These are phyloP conservation scores for Cryptococcus sp. DNA, from an alignment of 1,284 basidiomycete genomes.

Conservation along the genomic window DNA sequence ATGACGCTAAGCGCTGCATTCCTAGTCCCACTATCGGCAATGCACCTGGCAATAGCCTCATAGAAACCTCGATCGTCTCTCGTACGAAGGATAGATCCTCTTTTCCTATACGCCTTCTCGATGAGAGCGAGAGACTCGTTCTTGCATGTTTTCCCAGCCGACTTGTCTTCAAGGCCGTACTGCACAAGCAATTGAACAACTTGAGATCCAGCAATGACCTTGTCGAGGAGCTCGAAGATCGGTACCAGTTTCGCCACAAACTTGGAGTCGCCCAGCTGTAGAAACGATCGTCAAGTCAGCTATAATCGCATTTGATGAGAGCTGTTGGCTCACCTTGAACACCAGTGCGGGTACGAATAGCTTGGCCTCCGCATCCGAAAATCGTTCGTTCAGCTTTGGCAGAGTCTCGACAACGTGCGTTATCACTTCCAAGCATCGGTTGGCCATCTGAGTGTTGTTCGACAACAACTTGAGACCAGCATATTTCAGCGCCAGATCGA, in stretches of 20 bases:
- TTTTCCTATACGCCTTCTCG: constrained; percentile 48
- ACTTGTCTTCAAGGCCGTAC: constrained; percentile 56
- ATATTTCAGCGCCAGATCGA: constrained; percentile 93
- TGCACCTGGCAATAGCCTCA: constrained; percentile 62
- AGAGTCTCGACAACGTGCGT: constrained; percentile 76
- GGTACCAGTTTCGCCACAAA: constrained; percentile 54
- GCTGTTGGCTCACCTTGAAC: constrained; percentile 67
- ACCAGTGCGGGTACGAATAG: constrained; percentile 90
- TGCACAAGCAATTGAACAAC: constrained; percentile 84
- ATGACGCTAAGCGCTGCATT: constrained; percentile 50
- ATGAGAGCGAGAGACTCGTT: constrained; percentile 48
- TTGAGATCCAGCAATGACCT: constrained; percentile 51
- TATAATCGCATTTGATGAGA: background rate
- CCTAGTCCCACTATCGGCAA: constrained; percentile 48
- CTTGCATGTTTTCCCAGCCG: constrained; percentile 48
- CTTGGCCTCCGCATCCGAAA: constrained; percentile 83
- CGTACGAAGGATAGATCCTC: constrained; percentile 44
- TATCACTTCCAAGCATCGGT: constrained; percentile 86
- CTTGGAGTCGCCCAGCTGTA: constrained; percentile 59
- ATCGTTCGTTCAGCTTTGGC: constrained; percentile 70
- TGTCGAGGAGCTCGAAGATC: constrained; percentile 56
- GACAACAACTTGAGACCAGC: constrained; percentile 86
- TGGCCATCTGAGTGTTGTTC: constrained; percentile 87
- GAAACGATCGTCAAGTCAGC: constrained; percentile 4
- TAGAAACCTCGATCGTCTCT: constrained; percentile 47